Base-by-base conservation (phyloP, 116 monocot species). In the Dioscorea cayenensis region DNA sequence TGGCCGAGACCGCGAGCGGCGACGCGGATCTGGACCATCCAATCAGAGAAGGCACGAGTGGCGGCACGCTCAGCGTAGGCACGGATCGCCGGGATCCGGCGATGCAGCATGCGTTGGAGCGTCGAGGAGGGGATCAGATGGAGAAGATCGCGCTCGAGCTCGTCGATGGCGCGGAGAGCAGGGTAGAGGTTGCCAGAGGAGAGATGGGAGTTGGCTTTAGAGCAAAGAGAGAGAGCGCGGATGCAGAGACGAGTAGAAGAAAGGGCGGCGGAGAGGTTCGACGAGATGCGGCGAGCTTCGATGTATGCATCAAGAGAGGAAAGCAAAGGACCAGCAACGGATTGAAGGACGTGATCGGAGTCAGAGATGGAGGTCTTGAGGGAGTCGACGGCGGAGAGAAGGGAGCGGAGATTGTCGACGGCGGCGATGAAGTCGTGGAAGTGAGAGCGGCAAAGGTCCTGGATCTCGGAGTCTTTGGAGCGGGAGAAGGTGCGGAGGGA, bases 371-470 rank as follows among this genome's bases (percentile, higher is more conserved):
- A 84, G 67, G 86, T 83, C 74, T 97, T 97, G 77, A 97, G 86
- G 74, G 88, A 78, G 55, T 97, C 93, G 49, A 81, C 93, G 17
- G 90, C 93, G 58, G 92, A 86, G 71, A 97, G 93, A 38, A 97
- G 90, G 63, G 97, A 97, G 36, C 97, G 87, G 77, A 97, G 90
- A 79, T 97, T 93, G 74, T 97, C 97, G 66, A 97, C 97, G 61
- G 97, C 97, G 74, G 81, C 74, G 86, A 97, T 97, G 84, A 97
- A 97, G 75, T 97, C 97, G 71, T 92, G 88, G 76, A 90, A 97
- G 88, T 97, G 92, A 36, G 86, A 76, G 60, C 78, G 80, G 86
- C 97, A 97, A 62, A 97, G 81, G 51, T 88, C 90, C 83, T 97
- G 90, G 88, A 93, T 97, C 77, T 97, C 97, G 10, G 84, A 77